Evolutionary conservation across 106 monocot species (phyloP), one percentile per base, ranked within the genome.

Genomic region (Allium cepa): DNA sequence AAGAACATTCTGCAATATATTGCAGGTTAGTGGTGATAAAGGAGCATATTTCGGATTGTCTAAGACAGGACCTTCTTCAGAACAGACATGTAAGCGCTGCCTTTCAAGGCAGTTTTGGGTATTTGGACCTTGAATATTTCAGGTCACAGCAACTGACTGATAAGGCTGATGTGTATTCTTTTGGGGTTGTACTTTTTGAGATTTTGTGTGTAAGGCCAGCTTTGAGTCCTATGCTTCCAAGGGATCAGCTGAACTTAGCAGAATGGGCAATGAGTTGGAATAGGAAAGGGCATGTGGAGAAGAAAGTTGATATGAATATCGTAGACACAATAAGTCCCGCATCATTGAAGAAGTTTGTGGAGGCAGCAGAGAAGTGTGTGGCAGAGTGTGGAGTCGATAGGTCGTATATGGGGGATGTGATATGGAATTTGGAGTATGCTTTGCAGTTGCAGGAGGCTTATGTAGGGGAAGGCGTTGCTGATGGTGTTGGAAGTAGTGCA

Each of bases 11-110:
- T n/a, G n/a, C n/a, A n/a, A n/a, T n/a, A n/a, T n/a, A n/a, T n/a
- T n/a, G n/a, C n/a, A n/a, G n/a, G n/a, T n/a, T n/a, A n/a, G n/a
- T n/a, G n/a, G n/a, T n/a, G n/a, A n/a, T n/a, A n/a, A n/a, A n/a
- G n/a, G n/a, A n/a, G 70, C 80, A 4, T 75, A 80, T 27, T 80
- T 80, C 50, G 80, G 80, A 8, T 71, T 80, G 28, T 80, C 87
- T 11, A 87, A 87, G 65, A 60, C 72, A 4, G 87, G 57, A 11
- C 83, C 87, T 7, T 75, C 83, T 8, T 62, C 83, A 26, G 74
- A 87, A 63, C 82, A 87, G 48, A 87, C 87, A 87, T 59, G 83
- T 87, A 60, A 87, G 87, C 80, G 83, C 87, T 18, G 87, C 87
- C 17, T 83, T 87, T 14, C 83, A 87, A 61, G 87, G 87, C 8